Evolutionary conservation across 257 asterid species (phyloP).

Genomic region (Rauvolfia tetraphylla): DNA sequence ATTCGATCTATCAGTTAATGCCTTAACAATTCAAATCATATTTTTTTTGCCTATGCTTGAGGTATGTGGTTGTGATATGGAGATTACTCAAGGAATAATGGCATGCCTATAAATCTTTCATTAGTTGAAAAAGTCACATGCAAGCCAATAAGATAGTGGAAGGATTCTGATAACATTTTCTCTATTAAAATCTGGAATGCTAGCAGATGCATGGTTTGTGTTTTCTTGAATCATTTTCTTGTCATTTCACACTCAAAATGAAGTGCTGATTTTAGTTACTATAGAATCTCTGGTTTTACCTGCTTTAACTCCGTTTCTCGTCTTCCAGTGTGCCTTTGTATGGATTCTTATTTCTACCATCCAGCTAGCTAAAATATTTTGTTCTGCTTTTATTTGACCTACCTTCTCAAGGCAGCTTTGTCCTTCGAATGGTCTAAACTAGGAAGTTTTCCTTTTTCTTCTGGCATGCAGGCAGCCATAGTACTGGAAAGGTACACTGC

Average conservation of each 20-base stretch:
- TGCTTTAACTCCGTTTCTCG: not conserved
- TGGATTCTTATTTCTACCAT: not conserved
- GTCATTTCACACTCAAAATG: not conserved
- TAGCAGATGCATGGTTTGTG: not conserved
- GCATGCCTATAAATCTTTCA: not conserved
- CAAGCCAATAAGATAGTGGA: not conserved
- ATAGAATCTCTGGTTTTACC: not conserved
- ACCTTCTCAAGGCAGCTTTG: not conserved
- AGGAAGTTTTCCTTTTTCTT: not conserved
- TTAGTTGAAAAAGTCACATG: not conserved
- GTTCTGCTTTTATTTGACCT: not conserved
- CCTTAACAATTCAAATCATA: too few relatives aligned
- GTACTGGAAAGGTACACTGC: slow-evolving; percentile 75
- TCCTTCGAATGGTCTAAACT: not conserved
- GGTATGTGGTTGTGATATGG: not conserved
- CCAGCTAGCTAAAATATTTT: not conserved
- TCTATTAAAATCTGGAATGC: not conserved
- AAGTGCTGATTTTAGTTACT: not conserved
- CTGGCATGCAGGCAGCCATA: slow-evolving; percentile 59
- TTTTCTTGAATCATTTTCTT: not conserved
- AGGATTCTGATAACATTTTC: not conserved
- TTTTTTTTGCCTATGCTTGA: not conserved
- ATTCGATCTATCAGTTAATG: too few relatives aligned
- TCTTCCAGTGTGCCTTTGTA: not conserved
- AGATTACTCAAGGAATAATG: not conserved